A percentile compares a stretch with the other conserved stretches of the same genome.
phyloP scores from a whole-genome alignment of 163 green algal genomes.

The Scenedesmus sp. region DNA sequence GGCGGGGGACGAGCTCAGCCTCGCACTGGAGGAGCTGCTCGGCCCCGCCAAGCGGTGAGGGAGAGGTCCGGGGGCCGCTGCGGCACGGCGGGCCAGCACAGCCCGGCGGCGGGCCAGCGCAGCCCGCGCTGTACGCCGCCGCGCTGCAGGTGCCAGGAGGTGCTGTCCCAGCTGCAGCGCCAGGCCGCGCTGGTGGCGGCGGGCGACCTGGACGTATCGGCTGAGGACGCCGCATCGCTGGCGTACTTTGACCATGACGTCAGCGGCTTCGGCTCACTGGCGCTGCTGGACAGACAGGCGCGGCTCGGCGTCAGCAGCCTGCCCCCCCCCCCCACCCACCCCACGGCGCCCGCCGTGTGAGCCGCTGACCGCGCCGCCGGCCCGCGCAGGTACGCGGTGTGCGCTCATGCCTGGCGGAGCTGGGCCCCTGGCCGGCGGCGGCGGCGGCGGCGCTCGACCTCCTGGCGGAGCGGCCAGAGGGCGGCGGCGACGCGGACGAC shows the following conservation, averaged over 20 bases:
- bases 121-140: too few species aligned
- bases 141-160: not conserved
- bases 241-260: not conserved
- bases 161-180: slow-evolving; percentile 24
- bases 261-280: not conserved
- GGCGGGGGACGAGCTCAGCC: not conserved
- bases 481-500: not conserved
- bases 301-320: too few species aligned
- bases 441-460: slow-evolving; percentile 41
- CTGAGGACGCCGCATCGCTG: not conserved
- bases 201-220: slow-evolving; percentile 2
- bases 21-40: not conserved
- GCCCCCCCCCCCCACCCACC: too few species aligned
- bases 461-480: not conserved
- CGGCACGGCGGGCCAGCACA: too few species aligned
- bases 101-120: too few species aligned
- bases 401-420: slow-evolving; percentile 5
- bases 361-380: too few species aligned
- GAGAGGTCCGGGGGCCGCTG: not conserved
- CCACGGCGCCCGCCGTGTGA: too few species aligned
- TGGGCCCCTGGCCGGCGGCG: slow-evolving; percentile 38
- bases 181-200: slow-evolving; percentile 22
- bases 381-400: slow-evolving; percentile 41
- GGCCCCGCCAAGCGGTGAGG: slow-evolving; percentile 12
- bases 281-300: slow-evolving; percentile 21